Percentiles rank a stretch among this genome's conserved stretches.
These are phyloP conservation scores for Neoscytalidium dimidiatum DNA, from an alignment of 2,329 filamentous ascomycete species.

Conservation along the genomic window DNA sequence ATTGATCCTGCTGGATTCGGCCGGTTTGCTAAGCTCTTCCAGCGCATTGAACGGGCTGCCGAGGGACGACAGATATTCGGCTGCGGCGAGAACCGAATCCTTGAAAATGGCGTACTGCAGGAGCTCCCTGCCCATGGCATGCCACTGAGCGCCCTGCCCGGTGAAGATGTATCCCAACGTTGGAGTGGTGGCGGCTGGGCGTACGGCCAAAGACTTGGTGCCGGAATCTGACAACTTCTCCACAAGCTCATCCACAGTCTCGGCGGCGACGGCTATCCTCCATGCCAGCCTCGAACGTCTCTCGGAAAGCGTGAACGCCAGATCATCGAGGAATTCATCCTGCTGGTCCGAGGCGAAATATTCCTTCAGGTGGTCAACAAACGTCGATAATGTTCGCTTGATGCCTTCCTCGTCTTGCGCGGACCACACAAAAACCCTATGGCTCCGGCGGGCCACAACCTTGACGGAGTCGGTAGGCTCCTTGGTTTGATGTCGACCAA, in stretches of 20 bases:
- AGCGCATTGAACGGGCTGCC: constrained; percentile 31
- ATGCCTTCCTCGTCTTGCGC: constrained; percentile 19
- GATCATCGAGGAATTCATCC: background rate
- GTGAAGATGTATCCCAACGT: constrained; percentile 29
- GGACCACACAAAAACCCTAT: constrained; percentile 18
- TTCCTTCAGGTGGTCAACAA: constrained; percentile 1
- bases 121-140: constrained; percentile 21
- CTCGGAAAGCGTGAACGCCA: constrained; percentile 4
- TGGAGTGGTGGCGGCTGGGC: background rate
- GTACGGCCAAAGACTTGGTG: constrained; percentile 26
- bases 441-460: background rate
- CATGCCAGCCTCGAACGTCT: background rate
- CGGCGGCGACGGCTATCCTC: background rate
- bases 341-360: background rate
- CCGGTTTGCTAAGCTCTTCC: constrained; percentile 27
- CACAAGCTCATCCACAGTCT: background rate
- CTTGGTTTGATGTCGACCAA: background rate
- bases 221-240: background rate
- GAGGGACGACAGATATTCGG: background rate
- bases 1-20: constrained; percentile 23
- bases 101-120: constrained; percentile 13
- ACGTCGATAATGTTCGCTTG: background rate
- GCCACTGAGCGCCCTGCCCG: constrained; percentile 34
- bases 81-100: constrained; percentile 16
- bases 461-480: background rate